Percentiles rank a stretch among this genome's conserved stretches.
These are phyloP conservation scores for Powellomyces hirtus DNA, from an alignment of 192 early-diverging fungal species.

Conservation along the genomic window DNA sequence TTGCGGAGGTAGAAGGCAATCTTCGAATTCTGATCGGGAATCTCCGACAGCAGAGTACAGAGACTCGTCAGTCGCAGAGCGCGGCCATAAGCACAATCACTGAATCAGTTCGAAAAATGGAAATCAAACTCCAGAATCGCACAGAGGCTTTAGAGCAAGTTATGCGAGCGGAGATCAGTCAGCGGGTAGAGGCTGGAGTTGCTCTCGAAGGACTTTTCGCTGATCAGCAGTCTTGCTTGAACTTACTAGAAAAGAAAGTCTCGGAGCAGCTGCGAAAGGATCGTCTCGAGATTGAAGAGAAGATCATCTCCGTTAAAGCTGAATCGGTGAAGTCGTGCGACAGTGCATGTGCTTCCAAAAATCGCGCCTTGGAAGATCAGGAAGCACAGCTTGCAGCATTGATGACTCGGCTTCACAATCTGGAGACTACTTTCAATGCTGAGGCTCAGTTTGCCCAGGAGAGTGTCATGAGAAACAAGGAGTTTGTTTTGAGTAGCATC, in stretches of 20 bases:
- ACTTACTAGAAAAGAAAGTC: too few relatives aligned
- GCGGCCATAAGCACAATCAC: slow-evolving; percentile 15
- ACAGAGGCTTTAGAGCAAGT: slow-evolving; percentile 37
- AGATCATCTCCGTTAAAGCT: background rate
- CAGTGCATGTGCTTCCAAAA: slow-evolving; percentile 1
- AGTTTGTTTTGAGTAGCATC: background rate
- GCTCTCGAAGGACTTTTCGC: too few relatives aligned
- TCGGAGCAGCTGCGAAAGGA: slow-evolving; percentile 9
- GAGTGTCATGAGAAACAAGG: too few relatives aligned
- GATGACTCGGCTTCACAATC: background rate
- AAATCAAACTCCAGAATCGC: slow-evolving; percentile 28
- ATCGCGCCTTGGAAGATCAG: slow-evolving; percentile 6
- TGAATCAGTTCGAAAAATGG: slow-evolving; percentile 24
- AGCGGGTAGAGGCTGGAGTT: slow-evolving; percentile 23
- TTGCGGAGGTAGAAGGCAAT: background rate
- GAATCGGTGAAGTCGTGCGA: slow-evolving; percentile 15
- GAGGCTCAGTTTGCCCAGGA: background rate
- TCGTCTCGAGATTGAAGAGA: background rate
- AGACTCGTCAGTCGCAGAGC: slow-evolving; percentile 9
- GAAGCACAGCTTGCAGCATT: slow-evolving; percentile 15
- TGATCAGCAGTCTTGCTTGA: too few relatives aligned
- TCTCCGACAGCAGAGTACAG: background rate
- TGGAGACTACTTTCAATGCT: background rate
- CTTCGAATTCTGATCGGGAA: background rate
- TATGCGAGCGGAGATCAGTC: slow-evolving; percentile 40